phyloP scores from a whole-genome alignment of 768 basidiomycete genomes.

The Boletus vinaceobasis region DNA sequence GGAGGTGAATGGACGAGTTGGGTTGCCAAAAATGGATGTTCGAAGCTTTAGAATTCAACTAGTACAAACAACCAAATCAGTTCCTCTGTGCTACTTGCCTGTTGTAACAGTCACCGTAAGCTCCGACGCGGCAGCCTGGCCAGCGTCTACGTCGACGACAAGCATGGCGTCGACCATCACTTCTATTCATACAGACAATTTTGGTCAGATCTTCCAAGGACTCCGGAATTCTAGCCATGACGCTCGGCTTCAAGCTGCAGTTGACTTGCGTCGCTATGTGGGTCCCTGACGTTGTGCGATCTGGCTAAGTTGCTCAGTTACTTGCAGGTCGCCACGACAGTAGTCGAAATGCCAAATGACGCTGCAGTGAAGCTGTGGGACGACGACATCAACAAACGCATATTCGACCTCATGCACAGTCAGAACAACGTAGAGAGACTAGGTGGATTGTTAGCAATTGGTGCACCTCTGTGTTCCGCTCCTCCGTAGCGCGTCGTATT shows the following conservation, averaged over 20 bases:
- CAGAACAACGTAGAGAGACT: constrained; percentile 75
- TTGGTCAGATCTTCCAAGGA: constrained; percentile 64
- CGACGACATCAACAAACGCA: constrained; percentile 71
- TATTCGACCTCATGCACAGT: constrained; percentile 84
- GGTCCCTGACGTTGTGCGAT: constrained; percentile 26
- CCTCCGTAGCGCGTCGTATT: constrained; percentile 4
- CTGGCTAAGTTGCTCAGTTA: constrained; percentile 5
- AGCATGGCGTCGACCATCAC: constrained; percentile 62
- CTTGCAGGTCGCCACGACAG: constrained; percentile 62
- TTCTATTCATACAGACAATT: constrained; percentile 56
- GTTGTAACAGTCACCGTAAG: constrained; percentile 9
- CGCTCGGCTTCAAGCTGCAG: constrained; percentile 61
- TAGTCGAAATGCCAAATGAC: constrained; percentile 80
- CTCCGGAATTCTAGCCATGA: constrained; percentile 66
- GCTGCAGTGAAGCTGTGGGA: constrained; percentile 82
- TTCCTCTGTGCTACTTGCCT: background rate
- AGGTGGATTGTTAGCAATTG: constrained; percentile 86
- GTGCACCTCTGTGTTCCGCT: constrained; percentile 38
- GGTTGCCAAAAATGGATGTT: constrained; percentile 10
- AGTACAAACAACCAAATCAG: constrained; percentile 27
- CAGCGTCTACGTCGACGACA: constrained; percentile 12
- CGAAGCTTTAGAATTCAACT: constrained; percentile 25
- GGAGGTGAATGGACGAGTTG: background rate
- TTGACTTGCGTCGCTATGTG: constrained; percentile 74
- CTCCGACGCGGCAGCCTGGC: constrained; percentile 2